Evolutionary conservation across 2,329 filamentous ascomycete species (phyloP), one percentile per base, ranked within the genome.

Genomic region (Rutstroemia sp.): DNA sequence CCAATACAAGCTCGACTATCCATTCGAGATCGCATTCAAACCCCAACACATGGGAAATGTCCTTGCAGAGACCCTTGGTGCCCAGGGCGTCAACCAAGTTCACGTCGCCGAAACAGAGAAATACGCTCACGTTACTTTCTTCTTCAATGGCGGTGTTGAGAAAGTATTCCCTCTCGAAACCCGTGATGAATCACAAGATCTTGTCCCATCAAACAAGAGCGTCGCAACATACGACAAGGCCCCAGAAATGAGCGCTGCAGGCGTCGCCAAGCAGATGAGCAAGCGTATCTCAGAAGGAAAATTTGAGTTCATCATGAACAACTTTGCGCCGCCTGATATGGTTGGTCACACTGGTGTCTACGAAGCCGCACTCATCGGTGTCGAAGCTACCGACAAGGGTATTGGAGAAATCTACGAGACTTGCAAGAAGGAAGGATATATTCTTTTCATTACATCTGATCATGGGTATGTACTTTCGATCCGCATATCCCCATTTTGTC

Each of bases 241-340:
- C 48, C 94, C 94, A 47, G 89, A 92, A 75, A 99, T 99, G 94
- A 95, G 89, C 68, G 92, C 92, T 64, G 89, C 86, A 65, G 88
- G 81, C 46, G 94, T 99, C 14, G 94, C 89, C 50, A 81, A 95
- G 68, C 92, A 95, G 77, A 87, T 96, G 58, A 83, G 78, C 72
- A 94, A 96, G 79, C 86, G 92, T 58, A 86, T 99, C 63, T 82
- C 73, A 25, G 89, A 95, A 73, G 83, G 87, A 69, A 84, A 88
- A 70, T 96, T 92, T 75, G 91, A 94, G 70, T 97, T 99, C 70
- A 80, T 99, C 73, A 99, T 99, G 94, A 96, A 97, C 85, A 99
- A 99, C 84, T 97, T 99, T 75, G 94, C 94, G 44, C 94, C 94
- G 44, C 94, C 94, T 17, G 94, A 99, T 76, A 99, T 99, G 94